Conservation (phyloP, 2,329 filamentous ascomycete species). For the Colletotrichum orbiculare region DNA sequence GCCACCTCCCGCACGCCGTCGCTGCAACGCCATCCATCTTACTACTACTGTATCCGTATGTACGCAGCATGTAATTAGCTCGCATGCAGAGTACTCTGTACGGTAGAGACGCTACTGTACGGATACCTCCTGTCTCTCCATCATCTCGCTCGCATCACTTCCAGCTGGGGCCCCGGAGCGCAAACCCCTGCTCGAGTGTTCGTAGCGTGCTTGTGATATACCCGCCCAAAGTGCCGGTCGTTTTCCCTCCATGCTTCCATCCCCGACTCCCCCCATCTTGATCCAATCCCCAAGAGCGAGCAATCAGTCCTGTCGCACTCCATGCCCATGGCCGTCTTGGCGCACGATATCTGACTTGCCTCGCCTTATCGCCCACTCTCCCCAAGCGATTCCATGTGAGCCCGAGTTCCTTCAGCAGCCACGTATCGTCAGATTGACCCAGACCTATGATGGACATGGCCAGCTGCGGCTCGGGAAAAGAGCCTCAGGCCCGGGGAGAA, state of each 20-base stretch:
- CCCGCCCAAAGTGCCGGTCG: constrained; percentile 33
- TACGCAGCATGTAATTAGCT: background rate
- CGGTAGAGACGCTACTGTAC: background rate
- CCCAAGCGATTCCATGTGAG: constrained; percentile 16
- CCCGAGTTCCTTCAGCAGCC: constrained; percentile 15
- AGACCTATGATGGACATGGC: too few relatives aligned
- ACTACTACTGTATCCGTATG: background rate
- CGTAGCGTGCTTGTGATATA: constrained; percentile 30
- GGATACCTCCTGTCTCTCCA: background rate
- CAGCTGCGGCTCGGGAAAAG: too few relatives aligned
- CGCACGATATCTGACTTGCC: constrained; percentile 19
- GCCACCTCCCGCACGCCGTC: constrained; percentile 25
- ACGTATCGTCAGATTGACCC: constrained; percentile 21
- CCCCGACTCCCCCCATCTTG: background rate
- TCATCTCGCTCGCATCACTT: constrained; percentile 23
- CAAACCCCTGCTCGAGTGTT: constrained; percentile 30
- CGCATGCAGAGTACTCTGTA: background rate
- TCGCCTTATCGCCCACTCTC: constrained; percentile 18
- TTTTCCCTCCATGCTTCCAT: constrained; percentile 9
- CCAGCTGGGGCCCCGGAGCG: constrained; percentile 13
- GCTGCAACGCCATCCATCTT: background rate
- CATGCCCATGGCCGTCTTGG: constrained; percentile 21
- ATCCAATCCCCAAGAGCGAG: constrained; percentile 7
- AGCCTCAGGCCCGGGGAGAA: background rate
- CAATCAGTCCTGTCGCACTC: constrained; percentile 5